These are phyloP conservation scores for Lodderomyces jiufengensis DNA, from an alignment of 1,139 yeast genomes.

Conservation along the genomic window DNA sequence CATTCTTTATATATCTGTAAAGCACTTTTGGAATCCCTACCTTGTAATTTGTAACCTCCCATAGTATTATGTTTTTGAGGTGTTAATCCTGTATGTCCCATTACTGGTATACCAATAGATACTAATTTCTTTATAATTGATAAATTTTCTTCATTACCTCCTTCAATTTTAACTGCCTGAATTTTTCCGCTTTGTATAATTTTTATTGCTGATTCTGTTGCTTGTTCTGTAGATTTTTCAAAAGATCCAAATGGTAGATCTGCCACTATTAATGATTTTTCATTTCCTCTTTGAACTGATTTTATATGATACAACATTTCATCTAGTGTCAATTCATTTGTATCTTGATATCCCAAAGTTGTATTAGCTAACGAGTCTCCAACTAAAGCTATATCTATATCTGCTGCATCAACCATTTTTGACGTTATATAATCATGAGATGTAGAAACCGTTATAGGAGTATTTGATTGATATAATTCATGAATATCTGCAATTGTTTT, in stretches of 20 bases:
- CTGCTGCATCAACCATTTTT: slow-evolving; percentile 63
- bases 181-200: slow-evolving; percentile 63
- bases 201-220: slow-evolving; percentile 58
- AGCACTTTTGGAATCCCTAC: slow-evolving; percentile 56
- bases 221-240: slow-evolving; percentile 63
- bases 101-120: slow-evolving; percentile 76
- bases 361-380: slow-evolving; percentile 97
- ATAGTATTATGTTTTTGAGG: slow-evolving; percentile 80
- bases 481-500: slow-evolving; percentile 43
- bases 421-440: slow-evolving; percentile 87
- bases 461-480: slow-evolving; percentile 33
- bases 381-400: slow-evolving; percentile 67
- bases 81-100: slow-evolving; percentile 90
- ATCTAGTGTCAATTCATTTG: slow-evolving; percentile 71
- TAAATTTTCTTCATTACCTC: slow-evolving; percentile 58
- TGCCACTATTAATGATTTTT: slow-evolving; percentile 66
- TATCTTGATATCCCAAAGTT: slow-evolving; percentile 75
- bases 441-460: slow-evolving; percentile 74
- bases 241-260: slow-evolving; percentile 89
- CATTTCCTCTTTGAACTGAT: slow-evolving; percentile 72
- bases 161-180: slow-evolving; percentile 86
- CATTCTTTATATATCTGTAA: slow-evolving; percentile 65
- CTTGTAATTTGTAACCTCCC: slow-evolving; percentile 91
- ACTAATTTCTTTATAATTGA: slow-evolving; percentile 47
- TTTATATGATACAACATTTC: slow-evolving; percentile 74